Evolutionary conservation across 441 rosid species (phyloP), one percentile per base, ranked within the genome.

Genomic region (Croton laevigatus): DNA sequence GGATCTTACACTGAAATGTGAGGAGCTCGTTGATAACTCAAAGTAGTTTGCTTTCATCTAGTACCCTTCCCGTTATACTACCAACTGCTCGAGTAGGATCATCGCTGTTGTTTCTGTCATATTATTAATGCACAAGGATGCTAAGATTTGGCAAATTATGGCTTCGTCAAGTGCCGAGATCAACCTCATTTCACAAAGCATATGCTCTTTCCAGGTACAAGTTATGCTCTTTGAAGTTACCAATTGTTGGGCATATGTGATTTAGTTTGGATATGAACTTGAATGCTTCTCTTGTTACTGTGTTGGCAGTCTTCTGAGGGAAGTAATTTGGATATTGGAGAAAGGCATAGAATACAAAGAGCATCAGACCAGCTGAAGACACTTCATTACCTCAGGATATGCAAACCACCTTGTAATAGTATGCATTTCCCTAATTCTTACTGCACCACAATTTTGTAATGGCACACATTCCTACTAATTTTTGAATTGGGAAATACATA

Each of bases 161-260:
- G 82, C 78, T 34, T 71, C 61, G 23, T 83, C 78, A 67, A 83
- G 79, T 77, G 68, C 80, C 46, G 91, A 88, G 80, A 75, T 88
- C 6, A 73, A 79, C 70, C 60, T 66, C 57, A 78, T 91, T 75
- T 74, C 80, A 36, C 81, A 77, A 60, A 71, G 62, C 71, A 79
- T 90, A 59, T 23, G 68, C 73, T 69, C 81, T 5, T 70, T 87
- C 11, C 89, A 85, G 98, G 97, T 94, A 84, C 22, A 40, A 13
- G 16, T 65, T 71, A 44, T 53, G 52, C n/a, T n/a, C n/a, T 6
- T 8, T 14, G 27, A 64, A 44, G 58, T 59, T 64, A 44, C 22
- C 49, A 20, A 63, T 34, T 52, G 27, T 20, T 46, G 38, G 5
- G 4, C 22, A 20, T 9, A 22, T 16, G 46, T 27, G 46, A 9